Evolutionary conservation across 2,329 filamentous ascomycete genomes (phyloP), one percentile per base, ranked within the genome.

Genomic region (Verticillium dahliae): DNA sequence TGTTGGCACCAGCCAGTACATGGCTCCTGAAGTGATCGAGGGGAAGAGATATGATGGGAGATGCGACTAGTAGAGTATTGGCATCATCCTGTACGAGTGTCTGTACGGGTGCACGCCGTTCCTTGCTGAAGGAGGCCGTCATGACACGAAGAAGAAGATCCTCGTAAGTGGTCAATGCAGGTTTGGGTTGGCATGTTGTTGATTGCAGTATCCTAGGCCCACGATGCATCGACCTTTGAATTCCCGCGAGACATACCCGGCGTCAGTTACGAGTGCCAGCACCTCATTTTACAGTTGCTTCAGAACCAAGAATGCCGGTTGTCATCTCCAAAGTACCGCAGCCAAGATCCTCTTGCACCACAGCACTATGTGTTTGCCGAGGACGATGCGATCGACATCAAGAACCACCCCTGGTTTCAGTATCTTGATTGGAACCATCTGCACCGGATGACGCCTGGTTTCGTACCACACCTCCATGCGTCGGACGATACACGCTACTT

Each of bases 31-130:
- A 77, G 91, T 98, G 18, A 88, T 97, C 62, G 81, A 84, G 66
- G 91, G 93, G 34, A 84, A 92, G 57, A 78, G 83, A 41, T 98
- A 98, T 73, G 95, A 98, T 75, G 94, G 91, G 35, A 84, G 94
- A 70, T 98, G 94, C 75, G 94, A 98, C 75, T 98, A 85, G 92
- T 98, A 91, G 94, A 97, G 93, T 75, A 85, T 98, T 68, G 94
- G 92, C 60, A 87, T 98, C 71, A 97, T 98, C 70, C 76, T 98
- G 61, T 98, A 91, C 70, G 94, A 98, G 81, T 97, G 94, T 69
- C 80, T 98, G 1, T 98, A 95, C 72, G 94, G 94, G 1, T 90
- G 89, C 64, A 97, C 94, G 0, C 94, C 94, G 0, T 98, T 98
- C 72, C 85, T 93, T 59, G 86, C 90, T 15, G 90, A 94, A 57